phyloP scores from a whole-genome alignment of 208 protist species.

The Trichomonas vaginalis region DNA sequence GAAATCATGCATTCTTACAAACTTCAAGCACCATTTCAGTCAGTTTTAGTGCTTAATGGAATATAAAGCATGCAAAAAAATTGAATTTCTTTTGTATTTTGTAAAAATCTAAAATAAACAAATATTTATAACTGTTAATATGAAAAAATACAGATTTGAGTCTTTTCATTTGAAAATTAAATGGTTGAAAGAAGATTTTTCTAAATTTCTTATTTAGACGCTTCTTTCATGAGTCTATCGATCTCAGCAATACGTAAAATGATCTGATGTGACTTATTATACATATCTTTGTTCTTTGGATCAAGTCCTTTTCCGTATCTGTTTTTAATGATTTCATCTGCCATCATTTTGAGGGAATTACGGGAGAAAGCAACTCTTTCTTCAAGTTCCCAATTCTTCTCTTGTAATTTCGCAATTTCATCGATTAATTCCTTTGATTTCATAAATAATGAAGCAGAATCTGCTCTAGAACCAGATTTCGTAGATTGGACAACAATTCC shows the following conservation, averaged over 20 bases:
- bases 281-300: not conserved
- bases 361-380: not conserved
- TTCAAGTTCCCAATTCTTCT: not conserved
- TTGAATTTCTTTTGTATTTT: too few relatives aligned
- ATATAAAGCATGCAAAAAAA: too few relatives aligned
- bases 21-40: too few relatives aligned
- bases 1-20: too few relatives aligned
- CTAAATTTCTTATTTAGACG: too few relatives aligned
- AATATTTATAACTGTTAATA: too few relatives aligned
- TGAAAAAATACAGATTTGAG: too few relatives aligned
- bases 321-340: not conserved
- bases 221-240: not conserved
- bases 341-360: not conserved
- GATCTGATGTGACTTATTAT: not conserved
- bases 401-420: not conserved
- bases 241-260: not conserved
- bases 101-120: too few relatives aligned
- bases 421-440: not conserved
- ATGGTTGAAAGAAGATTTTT: too few relatives aligned
- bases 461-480: not conserved
- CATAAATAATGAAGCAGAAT: not conserved
- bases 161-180: too few relatives aligned
- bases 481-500: conserved; percentile 16
- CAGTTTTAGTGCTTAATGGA: too few relatives aligned
- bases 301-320: not conserved